Base-by-base conservation (phyloP, 164 flowering plant genomes). In the Aristolochia fimbriata region DNA sequence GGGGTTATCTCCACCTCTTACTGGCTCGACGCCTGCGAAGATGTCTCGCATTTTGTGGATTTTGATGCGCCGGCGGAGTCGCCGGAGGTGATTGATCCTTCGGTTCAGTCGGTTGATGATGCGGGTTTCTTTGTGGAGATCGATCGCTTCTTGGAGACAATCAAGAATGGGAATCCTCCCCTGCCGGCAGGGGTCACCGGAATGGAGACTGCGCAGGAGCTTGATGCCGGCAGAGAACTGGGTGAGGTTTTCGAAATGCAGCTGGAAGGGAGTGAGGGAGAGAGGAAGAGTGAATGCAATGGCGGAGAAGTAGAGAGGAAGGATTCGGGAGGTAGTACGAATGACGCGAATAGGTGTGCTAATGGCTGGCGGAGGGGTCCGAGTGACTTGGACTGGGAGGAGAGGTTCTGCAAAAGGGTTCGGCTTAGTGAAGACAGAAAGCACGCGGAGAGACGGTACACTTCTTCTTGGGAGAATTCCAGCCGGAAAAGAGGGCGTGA, bases 11-110 rank as follows among this genome's bases (percentile, higher is more conserved):
- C 22, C 19, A n/a, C 69, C 27, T 80, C 92, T 16, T 92, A 87
- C 76, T 92, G 98, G 98, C 75, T 89, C 2, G 98, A 92, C 71
- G 98, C 98, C 11, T 81, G 83, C 51, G 98, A 92, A 70, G 95
- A 88, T 47, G 73, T 83, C 1, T 52, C 84, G n/a, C 79, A 74
- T 58, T 70, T 78, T 50, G 73, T 74, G 16, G 81, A 80, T 77
- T 81, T 83, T 57, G 81, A 61, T 22, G 23, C 69, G 30, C 43
- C 51, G n/a, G 57, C 41, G 24, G 61, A 25, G 37, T 53, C 72
- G 0, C 73, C 62, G 2, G 46, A 33, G 4, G 59, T 51, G 23
- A 65, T 47, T 23, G 72, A 31, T 14, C 19, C 65, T 43, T 55
- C 68, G 0, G 52, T 21, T 45, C 50, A 50, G 27, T 57, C 12